Percentiles rank a stretch among this genome's conserved stretches.
Evolutionary conservation across 2,329 filamentous ascomycete species (phyloP).

Genomic region (Exophiala xenobiotica): DNA sequence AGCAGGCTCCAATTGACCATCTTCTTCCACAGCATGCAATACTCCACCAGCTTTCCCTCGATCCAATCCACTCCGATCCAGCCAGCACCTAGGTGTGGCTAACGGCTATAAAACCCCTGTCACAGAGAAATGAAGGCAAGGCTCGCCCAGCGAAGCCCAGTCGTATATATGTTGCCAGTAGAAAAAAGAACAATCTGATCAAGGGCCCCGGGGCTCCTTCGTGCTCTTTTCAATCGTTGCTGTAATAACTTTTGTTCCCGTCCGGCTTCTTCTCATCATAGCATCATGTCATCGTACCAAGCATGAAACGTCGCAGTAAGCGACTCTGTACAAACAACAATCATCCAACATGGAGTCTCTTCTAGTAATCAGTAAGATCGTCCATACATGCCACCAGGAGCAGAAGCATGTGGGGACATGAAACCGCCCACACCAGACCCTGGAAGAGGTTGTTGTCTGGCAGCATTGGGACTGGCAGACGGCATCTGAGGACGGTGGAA

Average conservation of each 20-base stretch:
- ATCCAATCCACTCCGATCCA: slow-evolving; percentile 1
- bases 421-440: slow-evolving; percentile 13
- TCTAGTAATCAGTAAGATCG: slow-evolving; percentile 13
- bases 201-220: too few relatives aligned
- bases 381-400: slow-evolving; percentile 21
- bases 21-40: too few relatives aligned
- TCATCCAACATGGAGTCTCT: not conserved
- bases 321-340: slow-evolving; percentile 1
- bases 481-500: slow-evolving; percentile 49
- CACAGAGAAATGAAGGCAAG: slow-evolving; percentile 8
- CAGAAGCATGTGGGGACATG: slow-evolving; percentile 17
- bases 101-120: slow-evolving; percentile 5
- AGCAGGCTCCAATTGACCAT: too few relatives aligned
- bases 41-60: slow-evolving; percentile 2
- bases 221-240: slow-evolving; percentile 11
- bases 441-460: slow-evolving; percentile 13
- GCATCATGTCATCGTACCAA: slow-evolving; percentile 25
- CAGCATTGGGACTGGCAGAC: slow-evolving; percentile 10
- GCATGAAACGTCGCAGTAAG: slow-evolving; percentile 7
- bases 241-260: slow-evolving; percentile 3
- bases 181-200: too few relatives aligned
- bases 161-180: slow-evolving; percentile 4
- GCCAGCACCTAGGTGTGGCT: too few relatives aligned
- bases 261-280: slow-evolving; percentile 12
- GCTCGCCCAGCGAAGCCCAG: slow-evolving; percentile 19